Evolutionary conservation across 2,329 filamentous ascomycete species (phyloP).

Genomic region (Venturia aucupariae): DNA sequence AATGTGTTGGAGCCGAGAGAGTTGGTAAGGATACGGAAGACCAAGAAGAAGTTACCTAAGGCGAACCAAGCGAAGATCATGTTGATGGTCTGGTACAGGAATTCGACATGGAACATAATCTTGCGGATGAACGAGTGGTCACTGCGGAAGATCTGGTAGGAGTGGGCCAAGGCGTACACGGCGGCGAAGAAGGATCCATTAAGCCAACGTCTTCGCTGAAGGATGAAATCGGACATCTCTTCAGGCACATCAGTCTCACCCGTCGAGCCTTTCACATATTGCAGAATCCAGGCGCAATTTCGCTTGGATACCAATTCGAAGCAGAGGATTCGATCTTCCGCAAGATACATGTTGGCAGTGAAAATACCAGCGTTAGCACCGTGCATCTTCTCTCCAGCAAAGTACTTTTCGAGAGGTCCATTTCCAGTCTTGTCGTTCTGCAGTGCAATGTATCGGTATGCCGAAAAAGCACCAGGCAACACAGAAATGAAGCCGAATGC

Average conservation of each 20-base stretch:
- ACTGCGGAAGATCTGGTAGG: conserved; percentile 91
- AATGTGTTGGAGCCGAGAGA: conserved; percentile 64
- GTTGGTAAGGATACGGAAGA: conserved; percentile 91
- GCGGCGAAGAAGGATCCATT: conserved; percentile 98
- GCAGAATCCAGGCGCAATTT: conserved; percentile 93
- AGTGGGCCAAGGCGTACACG: conserved; percentile 88
- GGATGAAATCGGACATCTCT: conserved; percentile 84
- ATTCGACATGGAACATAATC: conserved; percentile 83
- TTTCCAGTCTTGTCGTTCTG: conserved; percentile 95
- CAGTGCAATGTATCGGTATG: conserved; percentile 86
- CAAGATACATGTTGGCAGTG: conserved; percentile 98
- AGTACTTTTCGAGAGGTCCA: conserved; percentile 92
- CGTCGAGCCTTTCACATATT: conserved; percentile 95
- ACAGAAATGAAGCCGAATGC: conserved; percentile 97
- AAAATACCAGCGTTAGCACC: conserved; percentile 90
- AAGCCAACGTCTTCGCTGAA: conserved; percentile 92
- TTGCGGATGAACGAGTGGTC: conserved; percentile 83
- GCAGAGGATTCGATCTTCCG: conserved; percentile 96
- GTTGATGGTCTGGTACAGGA: conserved; percentile 86
- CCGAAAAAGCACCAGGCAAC: conserved; percentile 94
- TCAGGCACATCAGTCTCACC: conserved; percentile 97
- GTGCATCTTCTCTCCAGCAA: conserved; percentile 92
- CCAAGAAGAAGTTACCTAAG: conserved; percentile 96
- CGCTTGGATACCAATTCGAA: conserved; percentile 97
- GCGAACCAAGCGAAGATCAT: conserved; percentile 99